Conservation (phyloP, 305 asterid genomes). For the Fraxinus floribunda region DNA sequence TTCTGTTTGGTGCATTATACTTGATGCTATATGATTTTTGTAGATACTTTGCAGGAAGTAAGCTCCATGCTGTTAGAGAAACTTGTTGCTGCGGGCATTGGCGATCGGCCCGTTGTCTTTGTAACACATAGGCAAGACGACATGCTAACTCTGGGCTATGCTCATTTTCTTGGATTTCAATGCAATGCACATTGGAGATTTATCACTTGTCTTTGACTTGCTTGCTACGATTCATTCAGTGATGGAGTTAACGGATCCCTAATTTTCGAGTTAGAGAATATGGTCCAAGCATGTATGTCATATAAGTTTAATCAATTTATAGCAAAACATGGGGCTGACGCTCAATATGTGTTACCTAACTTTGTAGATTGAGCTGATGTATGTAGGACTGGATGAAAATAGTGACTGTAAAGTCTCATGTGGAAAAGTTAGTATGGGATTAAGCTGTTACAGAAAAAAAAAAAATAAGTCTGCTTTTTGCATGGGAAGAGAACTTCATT, state of each 20-base stretch:
- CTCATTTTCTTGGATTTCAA: background rate
- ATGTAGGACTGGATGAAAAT: background rate
- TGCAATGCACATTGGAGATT: conserved; percentile 14
- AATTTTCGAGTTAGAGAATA: background rate
- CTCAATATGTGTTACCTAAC: background rate
- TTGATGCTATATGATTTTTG: conserved; percentile 16
- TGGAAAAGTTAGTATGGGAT: background rate
- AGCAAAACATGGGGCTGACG: background rate
- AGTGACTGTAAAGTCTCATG: background rate
- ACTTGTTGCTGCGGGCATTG: conserved; percentile 91
- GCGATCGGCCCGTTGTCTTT: conserved; percentile 90
- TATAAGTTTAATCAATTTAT: background rate
- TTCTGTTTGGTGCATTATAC: conserved; percentile 6
- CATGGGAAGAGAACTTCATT: background rate
- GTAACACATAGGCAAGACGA: conserved; percentile 82
- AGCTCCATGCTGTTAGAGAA: conserved; percentile 92
- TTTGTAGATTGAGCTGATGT: background rate
- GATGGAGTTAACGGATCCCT: background rate
- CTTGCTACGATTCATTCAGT: background rate
- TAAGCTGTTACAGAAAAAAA: background rate
- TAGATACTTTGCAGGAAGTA: conserved; percentile 62
- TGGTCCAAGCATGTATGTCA: conserved; percentile 3
- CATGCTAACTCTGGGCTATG: conserved; percentile 12
- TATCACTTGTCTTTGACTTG: background rate
- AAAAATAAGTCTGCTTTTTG: background rate